These are phyloP conservation scores for Sphagnurus paluster DNA, from an alignment of 1,284 basidiomycete species.

Conservation along the genomic window DNA sequence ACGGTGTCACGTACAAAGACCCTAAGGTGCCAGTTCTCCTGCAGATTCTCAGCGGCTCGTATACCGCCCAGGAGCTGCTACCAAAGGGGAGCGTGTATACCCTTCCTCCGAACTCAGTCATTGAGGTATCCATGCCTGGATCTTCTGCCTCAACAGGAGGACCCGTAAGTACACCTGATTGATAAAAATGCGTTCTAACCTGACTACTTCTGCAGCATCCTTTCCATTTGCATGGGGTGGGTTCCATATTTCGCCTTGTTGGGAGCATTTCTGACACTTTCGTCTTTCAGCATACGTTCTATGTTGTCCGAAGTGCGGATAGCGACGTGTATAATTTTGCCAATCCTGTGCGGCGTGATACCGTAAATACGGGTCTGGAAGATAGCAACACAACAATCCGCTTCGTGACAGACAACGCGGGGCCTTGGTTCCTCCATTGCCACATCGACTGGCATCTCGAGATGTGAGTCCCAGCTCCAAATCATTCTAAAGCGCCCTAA, in stretches of 20 bases:
- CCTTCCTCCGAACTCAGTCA: slow-evolving; percentile 23
- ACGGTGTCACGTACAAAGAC: slow-evolving; percentile 19
- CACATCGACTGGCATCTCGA: background rate
- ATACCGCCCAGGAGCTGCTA: too few relatives aligned
- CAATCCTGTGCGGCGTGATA: slow-evolving; percentile 34
- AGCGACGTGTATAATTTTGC: slow-evolving; percentile 32
- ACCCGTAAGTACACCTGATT: slow-evolving; percentile 22
- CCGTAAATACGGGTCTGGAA: slow-evolving; percentile 25
- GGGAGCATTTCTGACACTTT: background rate
- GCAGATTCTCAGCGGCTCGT: too few relatives aligned
- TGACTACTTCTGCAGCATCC: slow-evolving; percentile 29
- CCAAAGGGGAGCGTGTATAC: slow-evolving; percentile 25
- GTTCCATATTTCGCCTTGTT: slow-evolving; percentile 33
- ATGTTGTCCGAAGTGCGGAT: slow-evolving; percentile 33
- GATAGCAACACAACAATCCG: slow-evolving; percentile 31
- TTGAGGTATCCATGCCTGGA: slow-evolving; percentile 27
- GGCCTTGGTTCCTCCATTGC: too few relatives aligned
- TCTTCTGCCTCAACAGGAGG: slow-evolving; percentile 16
- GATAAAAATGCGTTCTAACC: background rate
- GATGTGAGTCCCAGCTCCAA: too few relatives aligned
- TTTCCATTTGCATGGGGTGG: too few relatives aligned
- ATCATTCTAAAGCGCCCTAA: too few relatives aligned
- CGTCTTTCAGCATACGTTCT: slow-evolving; percentile 29
- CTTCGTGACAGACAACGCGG: slow-evolving; percentile 43
- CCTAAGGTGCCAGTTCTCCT: too few relatives aligned